A percentile compares a stretch with the other conserved stretches of the same genome.
These are phyloP conservation scores for Triticum urartu DNA, from an alignment of 176 grass and related monocot genomes.

Conservation along the genomic window DNA sequence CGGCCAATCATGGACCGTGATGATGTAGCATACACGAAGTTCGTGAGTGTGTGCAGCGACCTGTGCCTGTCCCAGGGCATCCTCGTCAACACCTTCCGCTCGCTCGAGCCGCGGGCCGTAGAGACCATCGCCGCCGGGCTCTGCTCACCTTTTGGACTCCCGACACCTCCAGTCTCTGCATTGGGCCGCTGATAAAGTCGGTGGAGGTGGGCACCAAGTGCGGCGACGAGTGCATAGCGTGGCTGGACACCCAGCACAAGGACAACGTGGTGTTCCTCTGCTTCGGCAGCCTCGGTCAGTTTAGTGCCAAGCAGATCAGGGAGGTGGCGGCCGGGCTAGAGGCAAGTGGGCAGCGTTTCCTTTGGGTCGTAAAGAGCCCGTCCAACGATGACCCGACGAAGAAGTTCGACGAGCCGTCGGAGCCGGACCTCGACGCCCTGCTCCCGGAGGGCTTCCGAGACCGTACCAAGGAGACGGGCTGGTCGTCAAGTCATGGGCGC, in stretches of 20 bases:
- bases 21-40: not conserved
- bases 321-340: not conserved
- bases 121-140: constrained; percentile 1
- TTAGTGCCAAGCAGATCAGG: not conserved
- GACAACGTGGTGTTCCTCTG: constrained; percentile 2
- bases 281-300: constrained; percentile 4
- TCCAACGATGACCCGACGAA: not conserved
- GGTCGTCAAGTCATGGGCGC: constrained; percentile 3
- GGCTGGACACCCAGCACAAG: not conserved
- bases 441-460: not conserved
- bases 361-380: constrained; percentile 1
- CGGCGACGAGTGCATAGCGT: not conserved
- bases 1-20: not conserved
- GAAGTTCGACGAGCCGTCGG: not conserved
- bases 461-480: not conserved
- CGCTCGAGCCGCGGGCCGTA: constrained; percentile 29
- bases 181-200: not conserved
- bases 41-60: not conserved
- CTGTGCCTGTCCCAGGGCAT: not conserved
- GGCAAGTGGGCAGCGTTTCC: not conserved
- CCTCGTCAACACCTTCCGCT: constrained; percentile 38
- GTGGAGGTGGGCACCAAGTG: not conserved
- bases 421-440: not conserved
- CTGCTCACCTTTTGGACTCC: not conserved
- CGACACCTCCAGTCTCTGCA: constrained; percentile 29